Percentiles rank a stretch among this genome's conserved stretches.
These are phyloP conservation scores for Alnus rubra DNA, from an alignment of 306 rosid species.

Conservation along the genomic window DNA sequence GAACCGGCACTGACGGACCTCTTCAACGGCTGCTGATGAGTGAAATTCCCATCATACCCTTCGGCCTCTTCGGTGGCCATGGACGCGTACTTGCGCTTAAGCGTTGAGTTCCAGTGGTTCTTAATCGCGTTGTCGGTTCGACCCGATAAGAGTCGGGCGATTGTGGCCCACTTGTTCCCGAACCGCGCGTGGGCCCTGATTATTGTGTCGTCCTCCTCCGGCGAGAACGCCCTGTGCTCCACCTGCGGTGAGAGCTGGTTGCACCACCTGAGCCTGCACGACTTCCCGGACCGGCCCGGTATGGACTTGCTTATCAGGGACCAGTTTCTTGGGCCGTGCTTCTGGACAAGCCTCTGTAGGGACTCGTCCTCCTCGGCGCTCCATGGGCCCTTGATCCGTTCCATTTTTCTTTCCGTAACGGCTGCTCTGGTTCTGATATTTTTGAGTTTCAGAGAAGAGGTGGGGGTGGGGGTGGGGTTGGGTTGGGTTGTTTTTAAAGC, in stretches of 20 bases:
- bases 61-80: conserved; percentile 24
- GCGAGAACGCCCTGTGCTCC: conserved; percentile 83
- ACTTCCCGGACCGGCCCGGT: conserved; percentile 90
- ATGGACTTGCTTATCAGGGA: conserved; percentile 83
- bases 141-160: conserved; percentile 82
- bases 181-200: conserved; percentile 88
- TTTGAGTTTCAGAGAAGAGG: neutral
- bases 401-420: conserved; percentile 55
- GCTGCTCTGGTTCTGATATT: neutral
- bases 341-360: conserved; percentile 68
- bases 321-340: conserved; percentile 93
- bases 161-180: conserved; percentile 98
- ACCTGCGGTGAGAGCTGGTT: conserved; percentile 97
- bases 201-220: conserved; percentile 88
- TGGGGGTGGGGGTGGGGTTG: neutral
- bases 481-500: neutral
- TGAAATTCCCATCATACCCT: conserved; percentile 19
- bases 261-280: conserved; percentile 95
- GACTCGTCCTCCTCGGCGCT: conserved; percentile 95
- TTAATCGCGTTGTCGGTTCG: conserved; percentile 97
- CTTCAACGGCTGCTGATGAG: conserved; percentile 54
- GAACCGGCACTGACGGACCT: conserved; percentile 78
- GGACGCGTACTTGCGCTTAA: conserved; percentile 76
- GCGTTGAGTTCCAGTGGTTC: conserved; percentile 97
- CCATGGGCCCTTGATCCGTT: conserved; percentile 98